Base-by-base conservation (phyloP, 2,329 filamentous ascomycete genomes). In the Botryosphaeria dothidea region DNA sequence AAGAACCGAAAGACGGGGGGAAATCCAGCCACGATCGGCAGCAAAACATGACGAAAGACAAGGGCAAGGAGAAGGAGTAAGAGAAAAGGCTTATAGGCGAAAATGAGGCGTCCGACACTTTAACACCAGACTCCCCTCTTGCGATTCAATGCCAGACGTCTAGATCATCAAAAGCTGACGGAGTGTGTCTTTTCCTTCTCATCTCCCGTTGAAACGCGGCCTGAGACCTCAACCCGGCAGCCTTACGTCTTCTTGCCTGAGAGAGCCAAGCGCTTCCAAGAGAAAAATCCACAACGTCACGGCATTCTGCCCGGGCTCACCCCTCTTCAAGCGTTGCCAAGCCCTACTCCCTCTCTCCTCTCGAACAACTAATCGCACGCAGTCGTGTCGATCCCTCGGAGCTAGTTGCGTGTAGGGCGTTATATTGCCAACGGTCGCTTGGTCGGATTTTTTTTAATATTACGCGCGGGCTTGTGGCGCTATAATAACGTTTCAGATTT, bases 391-490 rank as follows among this genome's bases (percentile, higher is more conserved):
- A 41, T 41, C 38, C 4, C 38, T 11, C 38, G 38, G 17, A n/a
- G 38, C 38, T 7, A 19, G 38, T n/a, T 41, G 38, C 38, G 38
- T 13, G 17, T 41, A 41, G 38, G 38, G 38, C 9, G 38, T 6
- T 5, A 41, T 41, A 41, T n/a, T 4, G 15, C 17, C 38, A 48
- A 41, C 34, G 23, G 52, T 21, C 31, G 52, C 31, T 34, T 41
- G n/a, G n/a, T n/a, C n/a, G n/a, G n/a, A 56, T 41, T 56, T 41
- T 56, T 21, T 34, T 34, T 11, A 34, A 34, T 41, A 38, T 41
- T 56, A n/a, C 52, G 52, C 31, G 31, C 7, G 38, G 52, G 52
- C 52, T 56, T 41, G 52, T n/a, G n/a, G n/a, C 52, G 52, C 52
- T 19, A 41, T 56, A 56, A 41, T 41, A 56, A n/a, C 41, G 52